Percentiles rank a stretch among this genome's conserved stretches.
Evolutionary conservation across 768 basidiomycete genomes (phyloP).

Genomic region (Tephrocybe sp.): DNA sequence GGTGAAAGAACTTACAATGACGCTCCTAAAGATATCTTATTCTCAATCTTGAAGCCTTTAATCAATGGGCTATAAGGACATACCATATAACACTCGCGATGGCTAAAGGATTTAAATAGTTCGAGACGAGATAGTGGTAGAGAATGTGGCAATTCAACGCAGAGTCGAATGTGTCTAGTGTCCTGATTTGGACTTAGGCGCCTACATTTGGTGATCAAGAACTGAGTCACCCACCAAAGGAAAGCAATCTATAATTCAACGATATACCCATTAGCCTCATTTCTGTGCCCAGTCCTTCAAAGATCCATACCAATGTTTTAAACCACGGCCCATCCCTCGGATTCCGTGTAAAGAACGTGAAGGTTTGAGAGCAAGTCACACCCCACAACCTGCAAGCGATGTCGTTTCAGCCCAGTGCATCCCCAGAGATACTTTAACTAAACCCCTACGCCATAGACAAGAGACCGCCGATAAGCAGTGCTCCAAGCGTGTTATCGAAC

Average conservation of each 20-base stretch:
- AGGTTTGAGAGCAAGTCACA: conserved; percentile 52
- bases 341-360: conserved; percentile 42
- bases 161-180: conserved; percentile 55
- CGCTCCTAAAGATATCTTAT: conserved; percentile 34
- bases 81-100: conserved; percentile 48
- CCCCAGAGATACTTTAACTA: neutral
- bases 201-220: no score
- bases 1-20: conserved; percentile 39
- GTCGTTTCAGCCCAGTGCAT: neutral
- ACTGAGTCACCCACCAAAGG: conserved; percentile 27
- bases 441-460: conserved; percentile 47
- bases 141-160: conserved; percentile 50
- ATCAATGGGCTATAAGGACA: conserved; percentile 12
- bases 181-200: conserved; percentile 31
- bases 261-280: neutral
- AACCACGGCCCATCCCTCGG: conserved; percentile 29
- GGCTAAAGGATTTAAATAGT: conserved; percentile 47
- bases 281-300: neutral
- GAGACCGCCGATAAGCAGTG: conserved; percentile 52
- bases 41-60: neutral
- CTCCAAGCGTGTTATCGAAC: conserved; percentile 52
- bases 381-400: conserved; percentile 49
- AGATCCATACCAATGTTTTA: conserved; percentile 33
- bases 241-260: conserved; percentile 25
- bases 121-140: conserved; percentile 56